Evolutionary conservation across 768 basidiomycete genomes (phyloP).

Genomic region (Lactarius hengduanensis): DNA sequence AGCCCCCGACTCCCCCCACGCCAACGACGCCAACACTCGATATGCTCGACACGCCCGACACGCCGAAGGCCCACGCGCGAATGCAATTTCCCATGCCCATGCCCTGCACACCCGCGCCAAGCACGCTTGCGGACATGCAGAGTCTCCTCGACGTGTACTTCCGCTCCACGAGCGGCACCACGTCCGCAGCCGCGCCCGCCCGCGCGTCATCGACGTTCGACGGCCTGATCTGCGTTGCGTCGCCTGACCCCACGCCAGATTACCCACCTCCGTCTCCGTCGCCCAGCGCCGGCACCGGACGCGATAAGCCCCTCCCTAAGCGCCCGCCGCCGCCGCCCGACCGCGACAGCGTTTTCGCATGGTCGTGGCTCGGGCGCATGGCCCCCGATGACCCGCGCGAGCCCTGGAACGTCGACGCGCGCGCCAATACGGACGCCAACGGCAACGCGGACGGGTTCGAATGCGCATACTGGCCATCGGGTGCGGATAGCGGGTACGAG

Average conservation of each 20-base stretch:
- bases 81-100: conserved; percentile 35
- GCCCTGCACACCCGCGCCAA: conserved; percentile 26
- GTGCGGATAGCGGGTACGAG: conserved; percentile 11
- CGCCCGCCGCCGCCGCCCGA: conserved; percentile 25
- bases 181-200: not conserved
- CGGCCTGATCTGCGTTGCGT: conserved; percentile 11
- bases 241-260: not conserved
- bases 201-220: conserved; percentile 29
- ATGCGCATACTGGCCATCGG: conserved; percentile 11
- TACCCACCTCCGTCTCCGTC: not conserved
- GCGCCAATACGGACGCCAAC: not conserved
- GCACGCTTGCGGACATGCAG: conserved; percentile 29
- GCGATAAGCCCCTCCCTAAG: conserved; percentile 23
- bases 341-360: conserved; percentile 27
- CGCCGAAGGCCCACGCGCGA: conserved; percentile 29
- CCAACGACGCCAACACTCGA: conserved; percentile 7
- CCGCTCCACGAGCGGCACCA: conserved; percentile 12
- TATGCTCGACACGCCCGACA: conserved; percentile 9
- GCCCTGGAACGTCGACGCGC: conserved; percentile 14
- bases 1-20: conserved; percentile 15
- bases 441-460: conserved; percentile 3
- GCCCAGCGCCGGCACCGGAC: not conserved
- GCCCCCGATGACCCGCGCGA: conserved; percentile 14
- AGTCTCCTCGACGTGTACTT: conserved; percentile 29
- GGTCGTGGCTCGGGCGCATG: conserved; percentile 28